Percentiles rank a stretch among this genome's conserved stretches.
Evolutionary conservation across 225 moss, liverwort and hornwort species (phyloP).

Genomic region (Neckera pumila): DNA sequence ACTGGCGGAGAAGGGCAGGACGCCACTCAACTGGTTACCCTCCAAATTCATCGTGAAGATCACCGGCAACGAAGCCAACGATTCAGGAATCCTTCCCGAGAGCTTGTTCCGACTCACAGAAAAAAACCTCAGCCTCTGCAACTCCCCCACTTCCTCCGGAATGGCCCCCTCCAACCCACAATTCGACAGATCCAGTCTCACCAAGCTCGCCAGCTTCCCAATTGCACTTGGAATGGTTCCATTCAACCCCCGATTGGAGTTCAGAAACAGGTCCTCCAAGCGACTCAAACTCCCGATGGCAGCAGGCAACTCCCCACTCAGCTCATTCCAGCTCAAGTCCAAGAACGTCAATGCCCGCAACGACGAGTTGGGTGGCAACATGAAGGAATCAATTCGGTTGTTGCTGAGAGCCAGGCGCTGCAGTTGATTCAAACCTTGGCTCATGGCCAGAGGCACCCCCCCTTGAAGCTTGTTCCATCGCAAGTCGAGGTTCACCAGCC

Average conservation of each 20-base stretch:
- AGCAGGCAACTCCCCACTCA: not conserved
- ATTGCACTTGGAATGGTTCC: conserved; percentile 9
- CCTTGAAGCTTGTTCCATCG: conserved; percentile 13
- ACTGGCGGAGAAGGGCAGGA: conserved; percentile 18
- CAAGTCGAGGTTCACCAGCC: conserved; percentile 17
- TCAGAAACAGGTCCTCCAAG: conserved; percentile 27
- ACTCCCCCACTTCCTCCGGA: not conserved
- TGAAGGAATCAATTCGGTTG: not conserved
- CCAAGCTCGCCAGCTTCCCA: not conserved
- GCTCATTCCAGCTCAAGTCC: conserved; percentile 12
- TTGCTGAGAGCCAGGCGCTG: conserved; percentile 25
- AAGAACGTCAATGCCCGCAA: not conserved
- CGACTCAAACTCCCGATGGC: not conserved
- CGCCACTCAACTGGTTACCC: conserved; percentile 39
- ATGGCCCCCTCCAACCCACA: conserved; percentile 9
- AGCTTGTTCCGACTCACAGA: conserved; percentile 26
- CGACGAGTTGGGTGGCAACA: not conserved
- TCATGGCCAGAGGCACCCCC: not conserved
- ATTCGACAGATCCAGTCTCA: conserved; percentile 7
- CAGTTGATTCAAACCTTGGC: not conserved
- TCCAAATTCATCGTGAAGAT: conserved; percentile 23
- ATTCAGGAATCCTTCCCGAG: not conserved
- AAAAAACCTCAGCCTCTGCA: conserved; percentile 2
- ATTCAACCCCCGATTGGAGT: not conserved
- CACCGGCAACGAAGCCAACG: not conserved